Base-by-base conservation (phyloP, 768 basidiomycete species). In the Boletus pseudopeckii region DNA sequence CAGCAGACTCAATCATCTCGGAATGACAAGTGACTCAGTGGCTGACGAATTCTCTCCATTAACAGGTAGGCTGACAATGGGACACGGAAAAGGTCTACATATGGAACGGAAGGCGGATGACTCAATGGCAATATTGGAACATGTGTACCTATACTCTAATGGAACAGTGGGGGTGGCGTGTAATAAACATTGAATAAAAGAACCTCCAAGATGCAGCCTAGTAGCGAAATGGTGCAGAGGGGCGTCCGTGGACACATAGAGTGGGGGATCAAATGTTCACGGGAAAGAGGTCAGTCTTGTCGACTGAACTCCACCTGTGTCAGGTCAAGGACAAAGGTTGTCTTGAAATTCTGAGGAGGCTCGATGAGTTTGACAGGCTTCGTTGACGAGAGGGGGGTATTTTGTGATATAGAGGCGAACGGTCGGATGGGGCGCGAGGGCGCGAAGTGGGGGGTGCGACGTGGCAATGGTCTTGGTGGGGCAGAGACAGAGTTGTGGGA, bases 281-380 rank as follows among this genome's bases (percentile, higher is more conserved):
- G 39, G 37, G 30, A 24, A 17, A 41, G 7, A 39, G 33, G 40
- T 75, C 65, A 80, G 59, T 80, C 79, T 71, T 84, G 85, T 63
- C 88, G 77, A 70, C 88, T 80, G 68, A 93, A 79, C 68, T 93
- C 90, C 8, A 82, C 89, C 67, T 90, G 90, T 0, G 90, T 91
- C 53, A 93, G 78, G 70, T 92, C 80, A 48, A 93, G 82, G 56
- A 86, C 75, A 62, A 91, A 92, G 37, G 80, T 82, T 45, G 77
- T 75, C 67, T 81, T 79, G 71, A 82, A 82, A 67, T 87, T 83
- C 64, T 83, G 77, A 26, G 91, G 88, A 10, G 88, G 86, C 67
- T 90, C 80, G 53, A 93, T 91, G 65, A 92, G 76, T 65, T 92
- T 92, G 17, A 84, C 76, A 7, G 84, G 74, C 51, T 81, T 80